These are phyloP conservation scores for Salix dunnii DNA, from an alignment of 345 rosid species.

Conservation along the genomic window DNA sequence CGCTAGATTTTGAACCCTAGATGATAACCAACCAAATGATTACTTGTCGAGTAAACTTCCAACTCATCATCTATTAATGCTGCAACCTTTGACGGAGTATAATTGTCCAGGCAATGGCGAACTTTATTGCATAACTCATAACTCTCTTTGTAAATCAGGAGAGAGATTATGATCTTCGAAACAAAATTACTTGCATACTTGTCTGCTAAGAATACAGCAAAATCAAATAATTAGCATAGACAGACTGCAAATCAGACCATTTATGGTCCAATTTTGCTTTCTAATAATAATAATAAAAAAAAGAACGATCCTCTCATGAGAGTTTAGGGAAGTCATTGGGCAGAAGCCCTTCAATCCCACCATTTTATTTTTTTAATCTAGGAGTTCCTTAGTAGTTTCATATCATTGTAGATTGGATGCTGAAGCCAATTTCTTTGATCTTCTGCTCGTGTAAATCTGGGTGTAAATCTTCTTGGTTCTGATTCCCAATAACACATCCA, in stretches of 20 bases:
- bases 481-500: constrained; percentile 57
- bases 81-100: too few relatives aligned
- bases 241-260: neutral
- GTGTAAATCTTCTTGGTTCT: constrained; percentile 59
- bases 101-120: too few relatives aligned
- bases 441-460: constrained; percentile 52
- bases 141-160: neutral
- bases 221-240: neutral
- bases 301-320: neutral
- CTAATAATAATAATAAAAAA: too few relatives aligned
- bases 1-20: too few relatives aligned
- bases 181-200: neutral
- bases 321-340: neutral
- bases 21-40: too few relatives aligned
- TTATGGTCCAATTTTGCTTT: neutral
- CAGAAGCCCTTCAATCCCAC: constrained; percentile 26
- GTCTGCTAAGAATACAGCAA: neutral
- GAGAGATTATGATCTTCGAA: neutral
- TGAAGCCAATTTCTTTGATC: constrained; percentile 32
- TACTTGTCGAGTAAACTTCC: too few relatives aligned
- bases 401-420: constrained; percentile 11
- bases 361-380: neutral
- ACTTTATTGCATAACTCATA: too few relatives aligned
- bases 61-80: too few relatives aligned
- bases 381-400: neutral